A percentile compares a stretch with the other conserved stretches of the same genome.
These are phyloP conservation scores for Clonostachys byssicola DNA, from an alignment of 2,329 filamentous ascomycete genomes.

Conservation along the genomic window DNA sequence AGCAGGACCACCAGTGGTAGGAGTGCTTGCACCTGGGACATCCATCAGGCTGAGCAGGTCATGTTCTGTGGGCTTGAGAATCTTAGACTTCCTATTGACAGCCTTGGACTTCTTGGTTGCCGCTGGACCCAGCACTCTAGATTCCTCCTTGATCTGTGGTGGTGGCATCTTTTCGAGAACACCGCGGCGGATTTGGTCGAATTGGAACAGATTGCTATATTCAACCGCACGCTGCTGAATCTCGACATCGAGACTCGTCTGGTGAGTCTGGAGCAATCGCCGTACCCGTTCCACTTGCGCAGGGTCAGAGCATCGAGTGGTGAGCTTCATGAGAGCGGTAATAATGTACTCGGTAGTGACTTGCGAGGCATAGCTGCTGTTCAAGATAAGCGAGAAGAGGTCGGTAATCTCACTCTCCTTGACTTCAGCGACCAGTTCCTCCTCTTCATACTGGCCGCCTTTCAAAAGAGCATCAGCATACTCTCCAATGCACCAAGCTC, in stretches of 20 bases:
- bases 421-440: slow-evolving; percentile 77
- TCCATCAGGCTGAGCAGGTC: slow-evolving; percentile 94
- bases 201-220: slow-evolving; percentile 90
- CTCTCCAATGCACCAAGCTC: slow-evolving; percentile 96
- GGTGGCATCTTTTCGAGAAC: slow-evolving; percentile 98
- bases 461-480: slow-evolving; percentile 87
- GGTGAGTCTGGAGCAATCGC: slow-evolving; percentile 70
- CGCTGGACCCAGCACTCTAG: slow-evolving; percentile 81
- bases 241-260: slow-evolving; percentile 88
- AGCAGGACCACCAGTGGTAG: slow-evolving; percentile 45
- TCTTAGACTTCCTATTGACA: slow-evolving; percentile 70
- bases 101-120: slow-evolving; percentile 61
- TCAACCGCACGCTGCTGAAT: slow-evolving; percentile 95
- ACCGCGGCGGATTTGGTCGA: slow-evolving; percentile 80
- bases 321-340: slow-evolving; percentile 91
- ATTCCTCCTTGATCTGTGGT: slow-evolving; percentile 94
- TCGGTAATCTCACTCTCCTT: slow-evolving; percentile 89
- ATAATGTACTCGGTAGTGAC: slow-evolving; percentile 94
- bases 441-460: slow-evolving; percentile 90
- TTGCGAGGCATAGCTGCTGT: slow-evolving; percentile 90
- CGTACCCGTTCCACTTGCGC: slow-evolving; percentile 85
- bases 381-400: slow-evolving; percentile 85
- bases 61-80: slow-evolving; percentile 81
- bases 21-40: slow-evolving; percentile 48
- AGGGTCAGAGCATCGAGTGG: slow-evolving; percentile 77